Conservation (phyloP, 1,284 basidiomycete genomes). For the Cutaneotrichosporon dermatis region DNA sequence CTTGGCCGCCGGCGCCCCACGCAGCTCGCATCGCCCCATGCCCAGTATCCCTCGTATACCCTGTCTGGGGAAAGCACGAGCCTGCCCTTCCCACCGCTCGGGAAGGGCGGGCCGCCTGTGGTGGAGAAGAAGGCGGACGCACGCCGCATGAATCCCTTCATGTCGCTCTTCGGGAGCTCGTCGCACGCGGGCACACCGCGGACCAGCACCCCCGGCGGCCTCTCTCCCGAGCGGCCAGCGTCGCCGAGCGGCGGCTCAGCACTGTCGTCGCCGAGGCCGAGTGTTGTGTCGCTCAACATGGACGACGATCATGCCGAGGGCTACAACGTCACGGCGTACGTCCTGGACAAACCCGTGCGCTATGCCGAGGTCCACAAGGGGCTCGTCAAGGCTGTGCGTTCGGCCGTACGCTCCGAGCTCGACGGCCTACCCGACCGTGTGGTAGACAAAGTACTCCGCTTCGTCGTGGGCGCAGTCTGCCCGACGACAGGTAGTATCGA, state of each 20-base stretch:
- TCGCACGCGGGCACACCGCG: conserved; percentile 2
- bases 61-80: conserved; percentile 55
- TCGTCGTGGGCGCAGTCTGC: conserved; percentile 33
- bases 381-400: conserved; percentile 59
- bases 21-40: conserved; percentile 16
- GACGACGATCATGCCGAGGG: conserved; percentile 31
- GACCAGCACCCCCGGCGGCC: neutral
- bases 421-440: conserved; percentile 59
- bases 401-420: conserved; percentile 58
- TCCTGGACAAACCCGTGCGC: conserved; percentile 39
- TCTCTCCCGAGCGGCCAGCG: conserved; percentile 46
- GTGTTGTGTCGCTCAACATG: conserved; percentile 28
- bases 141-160: conserved; percentile 43
- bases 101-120: conserved; percentile 13
- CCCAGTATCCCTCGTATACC: conserved; percentile 56
- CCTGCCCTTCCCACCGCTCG: conserved; percentile 63
- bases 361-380: conserved; percentile 57
- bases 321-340: conserved; percentile 43
- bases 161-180: conserved; percentile 39
- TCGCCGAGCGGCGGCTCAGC: conserved; percentile 10
- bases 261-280: conserved; percentile 28
- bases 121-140: conserved; percentile 23
- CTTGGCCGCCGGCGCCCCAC: conserved; percentile 40
- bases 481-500: conserved; percentile 16
- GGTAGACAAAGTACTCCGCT: conserved; percentile 56